Base-by-base conservation (phyloP, 441 rosid species). In the Gossypium aridum region DNA sequence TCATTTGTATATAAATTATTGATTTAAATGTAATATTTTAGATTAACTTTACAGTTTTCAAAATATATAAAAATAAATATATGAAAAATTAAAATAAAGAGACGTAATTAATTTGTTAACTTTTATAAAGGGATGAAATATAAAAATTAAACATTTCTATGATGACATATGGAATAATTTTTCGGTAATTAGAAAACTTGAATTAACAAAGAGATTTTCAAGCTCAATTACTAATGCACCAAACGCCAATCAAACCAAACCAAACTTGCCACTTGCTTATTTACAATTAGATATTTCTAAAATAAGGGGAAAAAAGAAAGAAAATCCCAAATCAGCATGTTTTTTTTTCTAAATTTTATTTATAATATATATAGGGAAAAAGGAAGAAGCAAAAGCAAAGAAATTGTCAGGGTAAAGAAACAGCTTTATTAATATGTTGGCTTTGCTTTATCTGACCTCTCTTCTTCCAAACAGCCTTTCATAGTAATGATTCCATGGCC, bases 391-490 rank as follows among this genome's bases (percentile, higher is more conserved):
- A 64, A 72, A 82, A 81, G 79, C 74, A 70, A 77, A 71, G 16
- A 74, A 80, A 75, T 80, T 73, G 83, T 76, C 78, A 84, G 84
- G 77, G 73, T 49, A 82, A 62, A 73, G 82, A 77, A 76, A 75
- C 86, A 84, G 67, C 87, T 82, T 86, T 78, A 72, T 67, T 66
- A 25, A 61, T 61, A 13, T 55, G 64, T 56, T 37, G 62, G 71
- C 37, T 63, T 74, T 56, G 47, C 49, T 74, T 72, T 72, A 64
- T 69, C 78, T 57, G 74, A 76, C 22, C 73, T 49, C 39, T 43
- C 83, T 72, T 62, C 74, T 72, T 57, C 74, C 57, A 64, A 67
- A 47, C 70, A 64, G 17, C 77, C 82, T 80, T 74, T 74, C 79
- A 56, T 70, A 31, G 78, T 67, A 81, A 81, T 81, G 85, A 85